Base-by-base conservation (phyloP, 192 early-diverging fungal genomes). In the Entrophospora sp. region DNA sequence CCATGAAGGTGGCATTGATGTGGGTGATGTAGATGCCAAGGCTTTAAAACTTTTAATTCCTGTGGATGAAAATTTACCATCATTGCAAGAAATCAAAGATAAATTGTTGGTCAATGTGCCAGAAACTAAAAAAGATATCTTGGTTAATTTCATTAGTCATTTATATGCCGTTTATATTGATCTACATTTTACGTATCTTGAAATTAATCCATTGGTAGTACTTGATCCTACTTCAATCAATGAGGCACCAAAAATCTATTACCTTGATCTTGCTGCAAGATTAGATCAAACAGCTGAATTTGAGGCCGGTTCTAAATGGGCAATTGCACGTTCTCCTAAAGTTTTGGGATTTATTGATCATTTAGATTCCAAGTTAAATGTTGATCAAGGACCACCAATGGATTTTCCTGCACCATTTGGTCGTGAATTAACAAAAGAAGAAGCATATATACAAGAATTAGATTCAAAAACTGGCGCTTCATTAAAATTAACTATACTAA, bases 121-220 rank as follows among this genome's bases (percentile, higher is more conserved):
- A 49, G 85, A 77, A 40, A 68, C 68, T 38, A 85, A 92, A 77
- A 77, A 80, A 35, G 86, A 88, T 55, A 85, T 86, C 31, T 78
- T 98, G 59, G 86, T 93, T 34, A 88, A 94, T 30, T 98, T 98
- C 70, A 88, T 97, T 64, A 85, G 85, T 63, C 90, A 91, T 53
- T 85, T 98, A 42, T 96, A 97, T 73, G 81, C 91, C 38, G 93
- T 98, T 61, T 98, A 97, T 79, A 79, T 94, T 57, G 93, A 97
- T 63, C 85, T 97, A 31, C 91, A 98, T 75, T 98, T 96, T 76
- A 98, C 96, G 31, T 98, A 98, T 74, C 91, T 98, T 67, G 96
- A 98, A 78, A 98, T 98, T 85, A 98, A 98, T 80, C 96, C 96
- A 31, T 82, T 98, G 59, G 96, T 98, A 3, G 96, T 98, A 51